Conservation (phyloP, 2,329 filamentous ascomycete species). For the Colletotrichum acutatum region DNA sequence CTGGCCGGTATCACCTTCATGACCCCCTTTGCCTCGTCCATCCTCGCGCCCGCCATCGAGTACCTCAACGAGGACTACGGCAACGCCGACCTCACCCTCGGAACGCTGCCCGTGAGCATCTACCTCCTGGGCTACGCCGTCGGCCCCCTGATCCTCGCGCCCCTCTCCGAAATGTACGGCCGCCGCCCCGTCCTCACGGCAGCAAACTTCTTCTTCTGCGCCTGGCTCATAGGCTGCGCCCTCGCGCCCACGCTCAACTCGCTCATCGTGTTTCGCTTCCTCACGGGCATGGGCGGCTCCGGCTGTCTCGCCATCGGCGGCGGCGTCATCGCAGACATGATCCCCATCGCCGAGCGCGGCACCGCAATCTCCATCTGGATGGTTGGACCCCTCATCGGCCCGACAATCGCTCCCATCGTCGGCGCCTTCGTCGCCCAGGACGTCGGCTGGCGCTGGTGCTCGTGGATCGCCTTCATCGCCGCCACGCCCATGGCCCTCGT, state of each 20-base stretch:
- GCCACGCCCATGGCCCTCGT: constrained; percentile 46
- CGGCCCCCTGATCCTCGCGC: constrained; percentile 67
- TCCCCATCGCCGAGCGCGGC: constrained; percentile 58
- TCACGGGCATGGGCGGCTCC: constrained; percentile 68
- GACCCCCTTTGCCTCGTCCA: constrained; percentile 73
- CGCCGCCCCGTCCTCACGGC: constrained; percentile 65
- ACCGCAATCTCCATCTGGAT: constrained; percentile 63
- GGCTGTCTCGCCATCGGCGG: constrained; percentile 65
- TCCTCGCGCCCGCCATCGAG: constrained; percentile 61
- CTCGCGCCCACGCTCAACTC: constrained; percentile 63
- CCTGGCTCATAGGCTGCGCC: constrained; percentile 74
- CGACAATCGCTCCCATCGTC: constrained; percentile 58
- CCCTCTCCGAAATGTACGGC: constrained; percentile 73
- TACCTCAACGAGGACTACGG: constrained; percentile 58
- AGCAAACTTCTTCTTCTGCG: constrained; percentile 69
- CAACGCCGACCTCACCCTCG: constrained; percentile 53
- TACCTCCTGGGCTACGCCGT: constrained; percentile 70
- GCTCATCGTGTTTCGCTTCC: constrained; percentile 69
- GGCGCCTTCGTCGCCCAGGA: constrained; percentile 61
- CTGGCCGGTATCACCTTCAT: constrained; percentile 72
- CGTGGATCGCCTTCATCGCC: constrained; percentile 64
- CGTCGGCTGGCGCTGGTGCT: constrained; percentile 64
- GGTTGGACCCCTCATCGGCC: constrained; percentile 53
- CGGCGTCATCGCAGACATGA: constrained; percentile 66
- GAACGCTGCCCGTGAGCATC: constrained; percentile 68